Evolutionary conservation across 768 basidiomycete species (phyloP), one percentile per base, ranked within the genome.

Genomic region (Tubosaeta sp.): DNA sequence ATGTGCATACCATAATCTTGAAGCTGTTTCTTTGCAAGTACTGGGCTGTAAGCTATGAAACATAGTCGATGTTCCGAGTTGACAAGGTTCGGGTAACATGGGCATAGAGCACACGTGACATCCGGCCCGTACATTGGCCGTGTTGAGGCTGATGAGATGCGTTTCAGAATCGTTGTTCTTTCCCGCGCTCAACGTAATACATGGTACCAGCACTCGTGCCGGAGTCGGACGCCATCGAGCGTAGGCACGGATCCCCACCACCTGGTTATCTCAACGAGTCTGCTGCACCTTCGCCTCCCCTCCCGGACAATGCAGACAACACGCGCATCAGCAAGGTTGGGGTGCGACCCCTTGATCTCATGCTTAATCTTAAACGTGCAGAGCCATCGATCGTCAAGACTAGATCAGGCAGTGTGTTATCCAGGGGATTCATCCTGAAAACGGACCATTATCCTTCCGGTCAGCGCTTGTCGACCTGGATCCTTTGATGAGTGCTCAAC

Each of bases 351-450:
- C 65, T 85, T 32, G 86, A 91, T 67, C 71, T 87, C 26, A 83
- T 84, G 69, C 72, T 72, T 45, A 76, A 75, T 55, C 74, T 91
- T 7, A 78, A 83, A 54, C 81, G 81, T 19, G 85, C 86, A 29
- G 85, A 80, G 46, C 74, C 84, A 1, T 84, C 84, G 2, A 77
- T 94, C 32, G 91, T 94, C 51, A 91, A 92, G 72, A 85, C 88
- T 6, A 78, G 92, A 52, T 75, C 77, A 0, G 92, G 92, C 16
- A 90, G 87, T 59, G 92, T 95, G 32, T 74, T 95, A 6, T 85
- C 88, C 4, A 73, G 92, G 56, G 91, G 93, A 0, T 91, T 94
- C 67, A 95, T 99, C 50, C 72, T 99, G 60, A 99, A 98, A 76
- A 95, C 93, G 16, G 95, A 97, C 72, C 77, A 86, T 66, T 86